Percentiles rank a stretch among this genome's conserved stretches.
These are phyloP conservation scores for Pseudogymnoascus sp. DNA, from an alignment of 2,329 filamentous ascomycete species.

Conservation along the genomic window DNA sequence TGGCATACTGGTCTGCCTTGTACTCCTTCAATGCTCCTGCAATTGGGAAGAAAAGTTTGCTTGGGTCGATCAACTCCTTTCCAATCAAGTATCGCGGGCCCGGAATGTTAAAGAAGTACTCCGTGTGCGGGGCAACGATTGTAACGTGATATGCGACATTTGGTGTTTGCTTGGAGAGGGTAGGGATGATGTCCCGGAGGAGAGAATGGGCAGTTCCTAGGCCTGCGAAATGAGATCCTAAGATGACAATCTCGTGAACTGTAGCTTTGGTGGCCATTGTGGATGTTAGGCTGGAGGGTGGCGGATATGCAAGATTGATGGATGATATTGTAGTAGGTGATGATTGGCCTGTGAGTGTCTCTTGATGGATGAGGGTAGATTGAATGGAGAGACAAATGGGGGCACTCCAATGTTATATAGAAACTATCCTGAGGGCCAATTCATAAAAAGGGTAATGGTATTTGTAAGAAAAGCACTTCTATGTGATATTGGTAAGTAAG, in stretches of 20 bases:
- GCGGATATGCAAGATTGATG: neutral
- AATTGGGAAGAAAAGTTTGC: slow-evolving; percentile 42
- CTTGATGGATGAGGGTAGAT: neutral
- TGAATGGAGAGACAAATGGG: neutral
- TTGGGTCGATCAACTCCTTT: slow-evolving; percentile 35
- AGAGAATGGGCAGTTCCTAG: neutral
- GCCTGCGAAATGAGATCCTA: neutral
- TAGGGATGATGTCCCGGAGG: slow-evolving; percentile 3
- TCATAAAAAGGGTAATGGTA: neutral
- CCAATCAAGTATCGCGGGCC: slow-evolving; percentile 45
- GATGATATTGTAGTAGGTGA: neutral
- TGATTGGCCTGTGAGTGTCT: neutral
- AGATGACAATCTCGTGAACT: neutral
- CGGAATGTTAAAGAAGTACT: slow-evolving; percentile 45
- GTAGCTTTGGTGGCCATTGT: neutral
- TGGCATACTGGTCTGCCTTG: slow-evolving; percentile 36
- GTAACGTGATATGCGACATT: slow-evolving; percentile 38
- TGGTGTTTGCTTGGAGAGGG: slow-evolving; percentile 9
- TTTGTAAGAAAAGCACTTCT: neutral
- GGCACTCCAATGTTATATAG: neutral
- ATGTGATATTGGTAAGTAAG: neutral
- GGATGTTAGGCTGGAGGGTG: neutral
- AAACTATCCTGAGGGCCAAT: neutral
- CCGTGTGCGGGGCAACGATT: slow-evolving; percentile 43
- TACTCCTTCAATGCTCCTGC: slow-evolving; percentile 42